Evolutionary conservation across 2,329 filamentous ascomycete species (phyloP), one percentile per base, ranked within the genome.

Genomic region (Aspergillus viridinutans): DNA sequence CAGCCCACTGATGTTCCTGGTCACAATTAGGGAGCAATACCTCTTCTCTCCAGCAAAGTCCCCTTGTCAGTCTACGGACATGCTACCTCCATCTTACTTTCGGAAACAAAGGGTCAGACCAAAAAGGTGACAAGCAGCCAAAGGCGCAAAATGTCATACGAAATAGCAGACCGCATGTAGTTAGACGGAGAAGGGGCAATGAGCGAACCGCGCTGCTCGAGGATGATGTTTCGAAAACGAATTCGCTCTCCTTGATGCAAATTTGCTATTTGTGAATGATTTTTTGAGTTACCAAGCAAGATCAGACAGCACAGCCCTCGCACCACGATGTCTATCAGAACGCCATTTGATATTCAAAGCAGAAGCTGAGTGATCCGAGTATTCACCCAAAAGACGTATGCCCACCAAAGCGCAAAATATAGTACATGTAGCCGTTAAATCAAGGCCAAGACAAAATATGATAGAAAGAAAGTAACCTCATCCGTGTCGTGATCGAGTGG

Each of bases 341-440:
- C 58, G 58, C 55, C 56, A 53, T 48, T 55, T 52, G 40, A 58
- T 55, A 56, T 52, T 49, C 51, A 48, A 47, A 8, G 21, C 12
- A 47, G 21, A 25, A 47, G 12, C 43, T 14, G 43, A 12, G 43
- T 25, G 21, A 25, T 47, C 20, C 43, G 20, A 49, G 49, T 50
- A 54, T 51, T 47, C 57, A 55, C 38, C 52, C 50, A 57, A 54
- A 56, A 52, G 50, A 55, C 50, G 56, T 60, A 61, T 57, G 64
- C 53, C 58, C 57, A 58, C 53, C 57, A 40, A 63, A 61, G 47
- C 58, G 57, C 55, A 66, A 61, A 61, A 58, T 65, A 67, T 67
- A 64, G 63, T 67, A 67, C 64, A 67, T 42, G 54, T 58, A 57
- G 61, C 57, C 58, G 60, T 61, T 58, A 64, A 60, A 52, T 50